Conservation (phyloP, 192 early-diverging fungal genomes). For the Mortierella hygrophila region DNA sequence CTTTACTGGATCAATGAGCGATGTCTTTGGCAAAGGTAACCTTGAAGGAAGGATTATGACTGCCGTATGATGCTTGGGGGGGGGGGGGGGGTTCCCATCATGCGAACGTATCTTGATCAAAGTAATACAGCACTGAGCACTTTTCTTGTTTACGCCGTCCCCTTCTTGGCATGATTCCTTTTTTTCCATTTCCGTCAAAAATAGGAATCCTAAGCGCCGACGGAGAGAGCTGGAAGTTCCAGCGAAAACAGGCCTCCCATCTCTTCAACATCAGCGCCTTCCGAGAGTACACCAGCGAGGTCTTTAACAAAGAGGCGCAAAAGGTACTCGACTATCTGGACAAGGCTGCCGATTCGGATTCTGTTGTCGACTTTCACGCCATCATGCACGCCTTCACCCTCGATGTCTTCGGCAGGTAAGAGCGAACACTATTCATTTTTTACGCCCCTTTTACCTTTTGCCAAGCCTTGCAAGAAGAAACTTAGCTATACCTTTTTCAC, state of each 20-base stretch:
- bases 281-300: slow-evolving; percentile 22
- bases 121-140: background rate
- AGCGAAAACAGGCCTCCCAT: slow-evolving; percentile 9
- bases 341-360: slow-evolving; percentile 19
- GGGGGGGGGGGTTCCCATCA: background rate
- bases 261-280: slow-evolving; percentile 29
- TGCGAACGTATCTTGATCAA: background rate
- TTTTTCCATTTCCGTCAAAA: background rate
- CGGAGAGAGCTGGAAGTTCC: slow-evolving; percentile 19
- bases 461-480: slow-evolving; percentile 25
- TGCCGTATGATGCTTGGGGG: background rate
- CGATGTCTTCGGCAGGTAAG: slow-evolving; percentile 30
- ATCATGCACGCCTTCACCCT: slow-evolving; percentile 56
- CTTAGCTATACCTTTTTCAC: background rate
- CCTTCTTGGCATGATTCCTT: background rate
- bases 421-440: too few relatives aligned
- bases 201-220: slow-evolving; percentile 12
- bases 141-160: background rate
- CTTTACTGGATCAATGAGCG: background rate
- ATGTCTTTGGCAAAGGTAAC: background rate
- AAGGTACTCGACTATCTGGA: slow-evolving; percentile 8
- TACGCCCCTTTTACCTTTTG: slow-evolving; percentile 24
- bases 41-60: background rate
- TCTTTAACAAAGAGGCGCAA: slow-evolving; percentile 14
- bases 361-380: slow-evolving; percentile 52